These are phyloP conservation scores for Ceratocystis huliohia DNA, from an alignment of 2,329 filamentous ascomycete species.

Conservation along the genomic window DNA sequence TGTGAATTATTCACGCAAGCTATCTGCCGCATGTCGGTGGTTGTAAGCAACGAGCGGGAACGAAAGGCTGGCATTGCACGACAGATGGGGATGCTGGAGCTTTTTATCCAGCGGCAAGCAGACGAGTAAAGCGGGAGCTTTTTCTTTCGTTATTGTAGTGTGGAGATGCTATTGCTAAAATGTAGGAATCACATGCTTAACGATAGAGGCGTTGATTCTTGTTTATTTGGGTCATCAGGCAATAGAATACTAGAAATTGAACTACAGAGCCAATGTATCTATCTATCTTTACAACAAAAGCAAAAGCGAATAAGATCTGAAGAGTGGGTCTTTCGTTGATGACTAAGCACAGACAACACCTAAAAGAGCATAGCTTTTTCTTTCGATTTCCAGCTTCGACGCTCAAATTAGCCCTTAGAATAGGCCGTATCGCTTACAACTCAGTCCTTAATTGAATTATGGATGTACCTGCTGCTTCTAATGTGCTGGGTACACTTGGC, in stretches of 20 bases:
- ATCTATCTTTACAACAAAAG: too few species aligned
- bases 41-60: constrained; percentile 38
- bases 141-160: neutral
- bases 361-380: too few species aligned
- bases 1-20: constrained; percentile 52
- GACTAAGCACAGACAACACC: too few species aligned
- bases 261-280: neutral
- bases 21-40: constrained; percentile 41
- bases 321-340: too few species aligned
- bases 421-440: neutral
- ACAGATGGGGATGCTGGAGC: constrained; percentile 53
- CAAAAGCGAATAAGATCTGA: too few species aligned
- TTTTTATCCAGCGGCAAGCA: constrained; percentile 40
- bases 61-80: constrained; percentile 48
- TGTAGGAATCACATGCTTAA: neutral
- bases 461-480: constrained; percentile 43
- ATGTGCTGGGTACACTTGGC: constrained; percentile 46
- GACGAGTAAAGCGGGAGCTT: neutral
- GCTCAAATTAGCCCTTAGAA: too few species aligned
- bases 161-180: neutral
- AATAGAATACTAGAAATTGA: neutral
- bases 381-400: too few species aligned
- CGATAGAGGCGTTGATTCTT: neutral
- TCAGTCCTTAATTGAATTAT: constrained; percentile 27
- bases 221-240: neutral